Evolutionary conservation across 495 filamentous ascomycete species (phyloP).

Genomic region (Hypoxylon lienhwacheense): DNA sequence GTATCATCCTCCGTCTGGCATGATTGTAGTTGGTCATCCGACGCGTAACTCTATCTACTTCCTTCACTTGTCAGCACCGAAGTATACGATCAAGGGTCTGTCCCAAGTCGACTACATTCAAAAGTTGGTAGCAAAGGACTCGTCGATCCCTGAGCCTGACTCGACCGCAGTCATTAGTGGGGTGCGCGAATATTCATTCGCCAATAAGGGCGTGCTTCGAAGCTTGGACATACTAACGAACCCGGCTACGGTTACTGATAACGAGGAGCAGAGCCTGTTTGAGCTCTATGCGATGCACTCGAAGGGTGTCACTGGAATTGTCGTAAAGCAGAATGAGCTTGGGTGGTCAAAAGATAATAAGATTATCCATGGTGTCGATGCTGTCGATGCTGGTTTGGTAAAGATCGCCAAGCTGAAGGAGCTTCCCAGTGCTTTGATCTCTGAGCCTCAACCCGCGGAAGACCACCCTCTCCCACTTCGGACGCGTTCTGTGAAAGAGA

Average conservation of each 20-base stretch:
- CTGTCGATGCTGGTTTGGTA: constrained; percentile 62
- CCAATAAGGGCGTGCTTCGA: constrained; percentile 81
- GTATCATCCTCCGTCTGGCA: constrained; percentile 86
- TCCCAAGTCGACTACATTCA: constrained; percentile 85
- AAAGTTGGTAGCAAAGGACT: constrained; percentile 71
- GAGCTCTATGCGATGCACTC: constrained; percentile 98
- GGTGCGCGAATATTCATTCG: constrained; percentile 89
- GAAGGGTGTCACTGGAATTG: constrained; percentile 84
- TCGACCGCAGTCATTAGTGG: constrained; percentile 96
- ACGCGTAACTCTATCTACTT: constrained; percentile 98
- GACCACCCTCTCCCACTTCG: constrained; percentile 39
- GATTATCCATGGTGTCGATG: constrained; percentile 74
- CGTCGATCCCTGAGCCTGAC: constrained; percentile 75
- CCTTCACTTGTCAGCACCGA: constrained; percentile 88
- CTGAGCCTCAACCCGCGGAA: constrained; percentile 34
- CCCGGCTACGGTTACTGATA: constrained; percentile 55
- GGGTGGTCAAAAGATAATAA: constrained; percentile 88
- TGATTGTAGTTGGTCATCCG: constrained; percentile 93
- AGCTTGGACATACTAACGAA: constrained; percentile 83
- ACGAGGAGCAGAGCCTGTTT: constrained; percentile 66
- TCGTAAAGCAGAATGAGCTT: constrained; percentile 81
- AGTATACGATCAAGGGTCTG: constrained; percentile 77
- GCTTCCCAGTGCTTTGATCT: constrained; percentile 39
- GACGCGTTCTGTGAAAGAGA: constrained; percentile 47
- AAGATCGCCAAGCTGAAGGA: constrained; percentile 52